Evolutionary conservation across 495 filamentous ascomycete genomes (phyloP).

Genomic region (Xylona heveae): DNA sequence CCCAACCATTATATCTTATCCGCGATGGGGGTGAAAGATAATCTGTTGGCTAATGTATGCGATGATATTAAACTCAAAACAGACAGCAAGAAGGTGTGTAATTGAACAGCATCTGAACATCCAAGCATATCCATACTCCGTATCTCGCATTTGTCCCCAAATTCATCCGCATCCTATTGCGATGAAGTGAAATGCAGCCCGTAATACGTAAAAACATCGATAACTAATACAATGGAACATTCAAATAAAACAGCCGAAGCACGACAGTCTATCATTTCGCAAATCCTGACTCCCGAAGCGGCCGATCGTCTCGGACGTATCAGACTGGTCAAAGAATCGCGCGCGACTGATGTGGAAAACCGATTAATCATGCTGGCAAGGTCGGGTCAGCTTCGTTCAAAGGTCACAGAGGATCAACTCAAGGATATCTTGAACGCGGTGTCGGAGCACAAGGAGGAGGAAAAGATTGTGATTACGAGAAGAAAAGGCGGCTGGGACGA

Average conservation of each 20-base stretch:
- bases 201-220: too few relatives aligned
- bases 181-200: not conserved
- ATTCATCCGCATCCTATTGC: not conserved
- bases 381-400: conserved; percentile 60
- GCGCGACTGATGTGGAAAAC: conserved; percentile 81
- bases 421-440: conserved; percentile 76
- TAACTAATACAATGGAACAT: conserved; percentile 9
- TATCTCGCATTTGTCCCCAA: conserved; percentile 1
- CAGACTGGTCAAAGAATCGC: conserved; percentile 81
- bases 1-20: conserved; percentile 2
- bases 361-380: conserved; percentile 80
- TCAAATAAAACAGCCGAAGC: conserved; percentile 33
- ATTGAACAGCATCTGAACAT: too few relatives aligned
- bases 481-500: conserved; percentile 76
- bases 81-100: conserved; percentile 52
- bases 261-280: conserved; percentile 57
- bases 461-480: conserved; percentile 68
- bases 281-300: conserved; percentile 87
- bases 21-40: conserved; percentile 1
- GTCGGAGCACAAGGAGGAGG: conserved; percentile 44
- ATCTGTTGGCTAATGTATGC: not conserved
- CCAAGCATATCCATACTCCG: not conserved
- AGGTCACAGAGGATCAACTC: conserved; percentile 82
- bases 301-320: conserved; percentile 87
- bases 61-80: not conserved